Percentiles rank a stretch among this genome's conserved stretches.
phyloP scores from a whole-genome alignment of 352 stramenopile species.

The Globisporangium megalacanthum region DNA sequence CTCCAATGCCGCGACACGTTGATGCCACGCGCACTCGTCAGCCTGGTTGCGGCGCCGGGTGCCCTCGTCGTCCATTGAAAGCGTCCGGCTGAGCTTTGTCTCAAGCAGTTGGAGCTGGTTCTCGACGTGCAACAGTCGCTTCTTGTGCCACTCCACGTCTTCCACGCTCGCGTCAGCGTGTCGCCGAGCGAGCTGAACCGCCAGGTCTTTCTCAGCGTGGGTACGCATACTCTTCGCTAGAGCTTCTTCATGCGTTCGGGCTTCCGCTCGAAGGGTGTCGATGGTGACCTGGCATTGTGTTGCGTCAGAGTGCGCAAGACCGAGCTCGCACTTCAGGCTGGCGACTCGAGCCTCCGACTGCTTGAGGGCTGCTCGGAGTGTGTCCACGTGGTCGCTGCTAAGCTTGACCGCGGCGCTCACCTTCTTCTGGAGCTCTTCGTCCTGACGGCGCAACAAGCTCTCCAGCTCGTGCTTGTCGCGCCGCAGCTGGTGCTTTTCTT shows the following conservation, averaged over 20 bases:
- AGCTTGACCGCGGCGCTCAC: conserved; percentile 12
- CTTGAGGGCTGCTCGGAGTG: conserved; percentile 16
- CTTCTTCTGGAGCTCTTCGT: conserved; percentile 21
- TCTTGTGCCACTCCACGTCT: conserved; percentile 30
- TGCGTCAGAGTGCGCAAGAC: neutral
- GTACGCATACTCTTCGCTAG: neutral
- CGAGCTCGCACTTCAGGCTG: conserved; percentile 4
- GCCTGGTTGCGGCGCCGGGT: conserved; percentile 25
- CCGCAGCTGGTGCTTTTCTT: conserved; percentile 28
- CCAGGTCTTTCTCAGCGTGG: conserved; percentile 1
- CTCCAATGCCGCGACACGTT: conserved; percentile 48
- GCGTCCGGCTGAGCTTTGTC: conserved; percentile 38
- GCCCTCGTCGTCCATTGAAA: conserved; percentile 49
- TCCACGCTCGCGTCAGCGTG: conserved; percentile 14
- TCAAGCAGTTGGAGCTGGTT: conserved; percentile 46
- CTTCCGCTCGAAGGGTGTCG: neutral
- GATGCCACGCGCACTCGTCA: conserved; percentile 57
- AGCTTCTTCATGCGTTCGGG: neutral
- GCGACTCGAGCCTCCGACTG: neutral
- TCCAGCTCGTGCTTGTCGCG: conserved; percentile 32
- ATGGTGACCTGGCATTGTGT: neutral
- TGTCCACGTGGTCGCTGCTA: conserved; percentile 14
- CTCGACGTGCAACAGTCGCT: conserved; percentile 27
- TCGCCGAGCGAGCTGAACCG: conserved; percentile 22
- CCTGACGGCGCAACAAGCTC: conserved; percentile 19